These are phyloP conservation scores for Nicotiana tabacum DNA, from an alignment of 257 asterid species.

Conservation along the genomic window DNA sequence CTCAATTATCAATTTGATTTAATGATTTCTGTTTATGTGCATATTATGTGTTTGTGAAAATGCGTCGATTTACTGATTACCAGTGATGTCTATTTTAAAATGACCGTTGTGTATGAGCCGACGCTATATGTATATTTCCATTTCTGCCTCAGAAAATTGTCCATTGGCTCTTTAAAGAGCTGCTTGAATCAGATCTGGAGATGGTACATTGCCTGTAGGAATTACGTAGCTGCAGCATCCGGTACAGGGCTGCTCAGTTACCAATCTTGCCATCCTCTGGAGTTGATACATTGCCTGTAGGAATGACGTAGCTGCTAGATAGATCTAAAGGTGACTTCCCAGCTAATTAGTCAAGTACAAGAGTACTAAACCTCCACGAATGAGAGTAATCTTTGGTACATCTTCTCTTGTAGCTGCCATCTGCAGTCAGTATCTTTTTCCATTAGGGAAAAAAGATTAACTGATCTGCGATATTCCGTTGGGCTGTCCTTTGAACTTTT, in stretches of 20 bases:
- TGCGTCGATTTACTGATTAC: constrained; percentile 88
- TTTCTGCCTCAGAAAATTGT: constrained; percentile 21
- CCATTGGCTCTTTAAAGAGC: constrained; percentile 16
- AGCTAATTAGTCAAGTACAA: not conserved
- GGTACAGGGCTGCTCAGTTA: not conserved
- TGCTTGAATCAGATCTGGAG: constrained; percentile 37
- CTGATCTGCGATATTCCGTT: not conserved
- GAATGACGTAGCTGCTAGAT: not conserved
- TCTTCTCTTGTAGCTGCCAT: not conserved
- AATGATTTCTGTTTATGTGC: not conserved
- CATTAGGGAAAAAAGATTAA: not conserved
- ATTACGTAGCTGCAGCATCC: not conserved
- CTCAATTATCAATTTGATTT: not conserved
- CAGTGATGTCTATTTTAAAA: constrained; percentile 22
- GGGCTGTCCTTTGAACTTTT: not conserved
- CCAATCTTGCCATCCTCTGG: not conserved
- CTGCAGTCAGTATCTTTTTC: not conserved
- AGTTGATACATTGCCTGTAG: not conserved
- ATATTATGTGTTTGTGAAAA: too few species aligned
- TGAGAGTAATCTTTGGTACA: not conserved
- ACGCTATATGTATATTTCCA: constrained; percentile 31
- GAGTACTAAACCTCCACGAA: not conserved
- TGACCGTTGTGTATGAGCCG: constrained; percentile 73
- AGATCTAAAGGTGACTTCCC: not conserved
- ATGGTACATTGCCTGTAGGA: not conserved